phyloP scores from a whole-genome alignment of 805 yeast species.

The Nakazawaea laoshanensis region DNA sequence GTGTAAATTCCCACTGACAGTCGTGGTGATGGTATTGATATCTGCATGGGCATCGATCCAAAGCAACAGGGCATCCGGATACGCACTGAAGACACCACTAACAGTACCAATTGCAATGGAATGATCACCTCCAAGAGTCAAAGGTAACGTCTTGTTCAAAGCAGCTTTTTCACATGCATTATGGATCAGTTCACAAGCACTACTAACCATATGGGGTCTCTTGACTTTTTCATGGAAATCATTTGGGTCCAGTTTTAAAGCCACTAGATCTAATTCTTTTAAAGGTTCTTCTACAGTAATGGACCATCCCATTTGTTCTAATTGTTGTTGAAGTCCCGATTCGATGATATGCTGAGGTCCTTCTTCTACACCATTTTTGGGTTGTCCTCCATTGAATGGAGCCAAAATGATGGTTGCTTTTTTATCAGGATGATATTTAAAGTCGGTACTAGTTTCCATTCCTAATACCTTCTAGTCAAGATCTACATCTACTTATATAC shows the following conservation, averaged over 20 bases:
- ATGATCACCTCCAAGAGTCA: constrained; percentile 95
- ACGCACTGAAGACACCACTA: constrained; percentile 65
- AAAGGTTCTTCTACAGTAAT: constrained; percentile 47
- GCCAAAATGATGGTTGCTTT: constrained; percentile 71
- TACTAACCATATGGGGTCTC: constrained; percentile 71
- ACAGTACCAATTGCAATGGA: constrained; percentile 93
- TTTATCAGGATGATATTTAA: constrained; percentile 45
- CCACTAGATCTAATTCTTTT: constrained; percentile 34
- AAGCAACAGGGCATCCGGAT: constrained; percentile 82
- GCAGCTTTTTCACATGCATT: constrained; percentile 49
- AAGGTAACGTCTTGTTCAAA: constrained; percentile 45
- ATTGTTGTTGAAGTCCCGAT: constrained; percentile 58
- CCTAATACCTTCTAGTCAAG: neutral
- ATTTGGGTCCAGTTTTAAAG: constrained; percentile 28
- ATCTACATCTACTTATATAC: neutral
- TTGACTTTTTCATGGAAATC: constrained; percentile 54
- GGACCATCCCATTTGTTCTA: constrained; percentile 69
- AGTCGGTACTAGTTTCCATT: constrained; percentile 21
- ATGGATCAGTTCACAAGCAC: constrained; percentile 57
- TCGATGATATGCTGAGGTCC: constrained; percentile 82
- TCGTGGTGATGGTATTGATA: constrained; percentile 77
- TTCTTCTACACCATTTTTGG: constrained; percentile 84
- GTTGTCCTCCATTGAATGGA: constrained; percentile 96
- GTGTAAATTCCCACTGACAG: constrained; percentile 86
- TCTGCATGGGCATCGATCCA: constrained; percentile 99